Evolutionary conservation across 257 asterid genomes (phyloP), one percentile per base, ranked within the genome.

Genomic region (Parsonsia alboflavescens): DNA sequence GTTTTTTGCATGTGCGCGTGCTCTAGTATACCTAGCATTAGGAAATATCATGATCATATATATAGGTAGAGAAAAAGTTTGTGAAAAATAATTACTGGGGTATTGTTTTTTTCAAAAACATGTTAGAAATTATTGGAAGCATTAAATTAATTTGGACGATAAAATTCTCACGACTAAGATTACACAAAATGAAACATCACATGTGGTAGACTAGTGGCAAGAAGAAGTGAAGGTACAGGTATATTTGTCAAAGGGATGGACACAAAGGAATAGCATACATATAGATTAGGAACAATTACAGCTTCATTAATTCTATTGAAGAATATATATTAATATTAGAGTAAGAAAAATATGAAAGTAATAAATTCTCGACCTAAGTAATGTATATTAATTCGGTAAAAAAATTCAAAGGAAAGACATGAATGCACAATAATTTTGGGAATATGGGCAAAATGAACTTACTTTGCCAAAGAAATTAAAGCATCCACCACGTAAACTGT

Each of bases 401-500:
- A 26, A 73, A 6, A 5, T 7, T 52, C 1, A 11, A 2, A 36
- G 4, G 61, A 17, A n/a, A 2, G 22, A 71, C 39, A 50, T 7
- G 50, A 39, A 21, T 30, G 44, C n/a, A 44, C 10, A 26, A 21
- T 5, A 52, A 6, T 66, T 54, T 4, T 24, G 52, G 17, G 28
- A 24, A n/a, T n/a, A 58, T 15, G 30, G n/a, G 63, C 54, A 30
- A 63, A 63, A 62, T 36, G 44, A 22, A 56, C 39, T 19, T 84
- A 91, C 97, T 86, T 76, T 71, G 73, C 91, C 88, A 15, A 85
- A 86, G 19, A 84, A 76, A 75, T 80, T 82, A 6, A 86, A 73
- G 77, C 83, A 83, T 53, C 90, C 89, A 4, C 87, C 77, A 6
- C 82, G 85, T 73, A 91, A 74, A 65, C 73, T 76, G 24, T 84